These are phyloP conservation scores for Kwoniella sp. DNA, from an alignment of 768 basidiomycete species.

Conservation along the genomic window DNA sequence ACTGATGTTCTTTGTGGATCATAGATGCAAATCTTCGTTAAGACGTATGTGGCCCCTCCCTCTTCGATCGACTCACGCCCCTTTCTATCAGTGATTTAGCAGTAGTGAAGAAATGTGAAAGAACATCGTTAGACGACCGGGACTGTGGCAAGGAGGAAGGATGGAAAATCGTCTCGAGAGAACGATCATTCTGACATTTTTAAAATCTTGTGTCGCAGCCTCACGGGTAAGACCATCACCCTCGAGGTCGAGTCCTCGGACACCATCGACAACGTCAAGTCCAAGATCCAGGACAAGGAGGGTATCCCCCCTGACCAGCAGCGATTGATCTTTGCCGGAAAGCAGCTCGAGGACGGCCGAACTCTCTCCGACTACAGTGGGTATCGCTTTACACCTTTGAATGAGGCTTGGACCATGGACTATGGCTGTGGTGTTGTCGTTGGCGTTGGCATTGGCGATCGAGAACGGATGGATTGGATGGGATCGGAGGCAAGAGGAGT, in stretches of 20 bases:
- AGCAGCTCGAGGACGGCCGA: slow-evolving; percentile 60
- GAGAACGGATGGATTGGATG: no score
- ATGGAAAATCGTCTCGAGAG: neutral
- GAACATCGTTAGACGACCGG: no score
- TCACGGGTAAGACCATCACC: slow-evolving; percentile 77
- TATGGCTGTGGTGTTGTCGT: no score
- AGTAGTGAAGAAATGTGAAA: no score
- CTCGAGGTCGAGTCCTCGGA: slow-evolving; percentile 60
- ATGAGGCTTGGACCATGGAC: no score
- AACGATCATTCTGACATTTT: slow-evolving; percentile 1
- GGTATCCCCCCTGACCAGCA: slow-evolving; percentile 59
- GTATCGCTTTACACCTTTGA: slow-evolving; percentile 20
- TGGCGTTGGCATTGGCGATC: no score
- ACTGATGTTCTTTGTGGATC: neutral
- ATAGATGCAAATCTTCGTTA: slow-evolving; percentile 54
- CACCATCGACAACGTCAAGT: slow-evolving; percentile 60
- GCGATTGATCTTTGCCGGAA: slow-evolving; percentile 61
- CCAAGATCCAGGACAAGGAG: slow-evolving; percentile 59
- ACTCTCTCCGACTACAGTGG: slow-evolving; percentile 57
- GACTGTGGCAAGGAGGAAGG: no score
- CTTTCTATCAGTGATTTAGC: no score
- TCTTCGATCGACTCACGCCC: neutral
- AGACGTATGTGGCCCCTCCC: slow-evolving; percentile 37
- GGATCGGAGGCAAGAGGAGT: no score
- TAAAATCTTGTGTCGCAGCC: slow-evolving; percentile 34